Evolutionary conservation across 129 eudicot genomes (phyloP), one percentile per base, ranked within the genome.

Genomic region (Chrysanthemum lavandulifolium): DNA sequence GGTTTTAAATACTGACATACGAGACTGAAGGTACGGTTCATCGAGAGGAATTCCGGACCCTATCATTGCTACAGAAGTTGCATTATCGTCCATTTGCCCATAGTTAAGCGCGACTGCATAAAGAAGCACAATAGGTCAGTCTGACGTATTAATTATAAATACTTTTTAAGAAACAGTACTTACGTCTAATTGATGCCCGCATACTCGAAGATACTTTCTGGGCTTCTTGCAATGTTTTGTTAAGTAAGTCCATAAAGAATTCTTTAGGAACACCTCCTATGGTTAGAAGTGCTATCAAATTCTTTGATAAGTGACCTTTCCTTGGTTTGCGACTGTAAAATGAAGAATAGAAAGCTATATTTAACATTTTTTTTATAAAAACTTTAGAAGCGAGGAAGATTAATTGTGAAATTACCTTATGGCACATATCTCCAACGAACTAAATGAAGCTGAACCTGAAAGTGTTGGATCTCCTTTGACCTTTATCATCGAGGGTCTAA

Each of bases 401-500:
- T 67, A 59, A 45, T 56, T 33, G 57, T 67, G 53, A 73, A 50
- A 64, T 2, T 81, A 93, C 98, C 98, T 93, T 67, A 77, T 51
- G 25, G 80, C 58, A 36, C 71, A 80, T 69, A 93, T 79, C 84
- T 93, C 96, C 82, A 93, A 69, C 1, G 96, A 93, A 77, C 86
- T 82, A 68, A 85, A 81, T 3, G 82, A 72, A 51, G 25, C 60
- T 72, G 70, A 73, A 52, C 47, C 43, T 43, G 68, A 21, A 72
- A 78, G 84, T 19, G 72, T 70, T 5, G 63, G 18, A 82, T 89
- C 98, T 51, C 43, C 78, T 57, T 76, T 71, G 18, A 93, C 96
- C 80, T 93, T 93, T 3, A 93, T 71, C 98, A 93, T 93, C 14
- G 96, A 93, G 15, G 84, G 90, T 56, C 98, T 86, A 6, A 89